Evolutionary conservation across 495 filamentous ascomycete genomes (phyloP).

Genomic region (Talaromyces ruber): DNA sequence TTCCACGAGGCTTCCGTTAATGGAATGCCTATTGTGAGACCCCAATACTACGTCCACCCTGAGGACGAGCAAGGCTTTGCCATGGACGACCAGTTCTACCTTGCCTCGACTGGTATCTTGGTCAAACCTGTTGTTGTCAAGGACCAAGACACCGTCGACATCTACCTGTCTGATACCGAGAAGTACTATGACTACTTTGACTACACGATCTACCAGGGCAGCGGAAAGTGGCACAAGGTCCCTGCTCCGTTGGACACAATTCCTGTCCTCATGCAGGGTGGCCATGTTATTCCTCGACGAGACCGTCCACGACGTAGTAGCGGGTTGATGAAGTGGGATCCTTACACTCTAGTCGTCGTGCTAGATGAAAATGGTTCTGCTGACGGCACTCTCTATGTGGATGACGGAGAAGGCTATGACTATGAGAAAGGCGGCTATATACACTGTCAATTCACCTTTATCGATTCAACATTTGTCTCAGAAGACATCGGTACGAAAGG

Average conservation of each 20-base stretch:
- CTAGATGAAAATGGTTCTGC: constrained; percentile 64
- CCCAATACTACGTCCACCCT: constrained; percentile 87
- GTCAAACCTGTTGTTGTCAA: constrained; percentile 79
- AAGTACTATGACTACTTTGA: constrained; percentile 93
- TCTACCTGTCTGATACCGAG: constrained; percentile 81
- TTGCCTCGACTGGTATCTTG: constrained; percentile 77
- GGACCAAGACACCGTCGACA: constrained; percentile 58
- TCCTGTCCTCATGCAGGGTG: constrained; percentile 83
- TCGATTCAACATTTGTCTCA: constrained; percentile 43
- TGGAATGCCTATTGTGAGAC: constrained; percentile 80
- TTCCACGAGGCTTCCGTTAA: constrained; percentile 81
- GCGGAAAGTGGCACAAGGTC: constrained; percentile 58
- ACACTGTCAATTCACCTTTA: constrained; percentile 66
- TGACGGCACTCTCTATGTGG: constrained; percentile 77
- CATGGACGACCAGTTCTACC: constrained; percentile 89
- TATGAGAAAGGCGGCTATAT: constrained; percentile 79
- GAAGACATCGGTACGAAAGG: constrained; percentile 38
- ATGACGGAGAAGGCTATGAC: constrained; percentile 90
- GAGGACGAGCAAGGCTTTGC: constrained; percentile 76
- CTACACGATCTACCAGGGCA: constrained; percentile 61
- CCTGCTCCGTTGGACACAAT: constrained; percentile 75
- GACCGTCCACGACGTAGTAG: constrained; percentile 78
- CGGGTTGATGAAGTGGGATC: constrained; percentile 86
- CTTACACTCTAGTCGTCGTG: constrained; percentile 81
- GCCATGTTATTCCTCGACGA: constrained; percentile 83